These are phyloP conservation scores for Russula griseocarnosa DNA, from an alignment of 768 basidiomycete genomes.

Conservation along the genomic window DNA sequence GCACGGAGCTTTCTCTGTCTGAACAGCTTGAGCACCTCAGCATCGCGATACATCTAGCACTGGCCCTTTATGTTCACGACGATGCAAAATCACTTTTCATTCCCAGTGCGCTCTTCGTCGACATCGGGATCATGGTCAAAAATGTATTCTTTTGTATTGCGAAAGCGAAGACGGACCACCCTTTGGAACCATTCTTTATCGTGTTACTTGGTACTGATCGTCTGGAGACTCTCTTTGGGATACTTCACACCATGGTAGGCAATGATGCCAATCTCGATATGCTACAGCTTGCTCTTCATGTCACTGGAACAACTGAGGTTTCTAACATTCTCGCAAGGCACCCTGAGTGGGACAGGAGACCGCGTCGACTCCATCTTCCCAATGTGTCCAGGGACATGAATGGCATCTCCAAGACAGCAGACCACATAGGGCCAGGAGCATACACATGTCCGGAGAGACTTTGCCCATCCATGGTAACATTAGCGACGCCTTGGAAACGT, in stretches of 20 bases:
- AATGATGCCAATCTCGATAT: too few relatives aligned
- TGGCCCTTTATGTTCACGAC: too few relatives aligned
- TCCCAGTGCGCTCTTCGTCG: constrained; percentile 34
- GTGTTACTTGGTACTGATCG: constrained; percentile 31
- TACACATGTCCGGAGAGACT: background rate
- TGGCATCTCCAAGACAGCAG: too few relatives aligned
- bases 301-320: background rate
- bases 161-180: constrained; percentile 28
- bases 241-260: too few relatives aligned
- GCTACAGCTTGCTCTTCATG: background rate
- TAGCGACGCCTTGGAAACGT: background rate
- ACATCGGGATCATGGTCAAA: constrained; percentile 39
- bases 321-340: background rate
- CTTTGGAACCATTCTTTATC: too few relatives aligned
- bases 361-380: background rate
- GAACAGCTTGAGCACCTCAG: too few relatives aligned
- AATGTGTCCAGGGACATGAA: background rate
- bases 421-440: too few relatives aligned
- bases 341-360: background rate
- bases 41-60: too few relatives aligned
- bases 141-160: too few relatives aligned
- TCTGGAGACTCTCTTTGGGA: constrained; percentile 15
- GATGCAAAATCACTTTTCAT: too few relatives aligned
- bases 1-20: too few relatives aligned
- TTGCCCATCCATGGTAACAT: background rate